phyloP scores from a whole-genome alignment of 345 rosid genomes.

The Eucalyptus decipiens region DNA sequence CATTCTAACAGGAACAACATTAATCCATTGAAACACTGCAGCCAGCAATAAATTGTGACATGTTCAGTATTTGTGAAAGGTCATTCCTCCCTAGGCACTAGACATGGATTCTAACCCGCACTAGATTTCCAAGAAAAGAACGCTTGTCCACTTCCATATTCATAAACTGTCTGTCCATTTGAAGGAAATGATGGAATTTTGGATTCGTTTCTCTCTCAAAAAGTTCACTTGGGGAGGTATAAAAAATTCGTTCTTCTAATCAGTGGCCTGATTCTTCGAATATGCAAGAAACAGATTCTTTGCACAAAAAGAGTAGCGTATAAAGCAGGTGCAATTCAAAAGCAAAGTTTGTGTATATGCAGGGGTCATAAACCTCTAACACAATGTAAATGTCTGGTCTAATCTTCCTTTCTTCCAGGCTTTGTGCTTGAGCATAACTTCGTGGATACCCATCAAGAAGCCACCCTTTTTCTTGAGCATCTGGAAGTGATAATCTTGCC shows the following conservation, averaged over 20 bases:
- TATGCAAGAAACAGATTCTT: neutral
- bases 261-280: neutral
- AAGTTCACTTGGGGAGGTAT: neutral
- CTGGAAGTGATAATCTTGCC: constrained; percentile 44
- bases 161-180: neutral
- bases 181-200: neutral
- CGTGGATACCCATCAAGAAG: constrained; percentile 93
- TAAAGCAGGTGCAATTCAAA: neutral
- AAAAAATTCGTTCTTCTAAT: neutral
- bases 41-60: neutral
- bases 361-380: constrained; percentile 44
- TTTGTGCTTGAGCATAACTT: constrained; percentile 64
- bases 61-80: neutral
- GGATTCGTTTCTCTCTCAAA: neutral
- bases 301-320: neutral
- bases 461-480: constrained; percentile 77
- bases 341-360: neutral
- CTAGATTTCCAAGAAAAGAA: neutral
- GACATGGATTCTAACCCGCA: neutral
- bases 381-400: constrained; percentile 67
- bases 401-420: constrained; percentile 58
- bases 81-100: neutral
- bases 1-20: neutral
- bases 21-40: neutral
- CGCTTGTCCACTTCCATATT: neutral